phyloP scores from a whole-genome alignment of 106 monocot genomes.

The Allium fistulosum region DNA sequence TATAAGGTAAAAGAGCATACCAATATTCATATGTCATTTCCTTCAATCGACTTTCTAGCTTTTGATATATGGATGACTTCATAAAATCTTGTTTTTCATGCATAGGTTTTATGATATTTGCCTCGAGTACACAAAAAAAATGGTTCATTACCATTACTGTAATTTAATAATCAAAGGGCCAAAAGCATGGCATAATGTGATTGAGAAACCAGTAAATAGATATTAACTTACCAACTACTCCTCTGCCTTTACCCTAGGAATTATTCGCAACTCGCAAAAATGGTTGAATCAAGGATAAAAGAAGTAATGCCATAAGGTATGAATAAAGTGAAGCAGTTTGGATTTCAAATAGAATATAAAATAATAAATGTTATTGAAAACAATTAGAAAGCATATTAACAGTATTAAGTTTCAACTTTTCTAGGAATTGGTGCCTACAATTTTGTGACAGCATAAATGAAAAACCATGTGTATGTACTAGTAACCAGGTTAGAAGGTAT shows the following conservation, averaged over 20 bases:
- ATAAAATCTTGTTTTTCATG: slow-evolving; percentile 91
- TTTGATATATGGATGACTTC: slow-evolving; percentile 51
- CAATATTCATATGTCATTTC: slow-evolving; percentile 77
- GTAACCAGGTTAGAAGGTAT: too few relatives aligned
- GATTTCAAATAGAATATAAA: not conserved
- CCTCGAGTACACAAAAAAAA: slow-evolving; percentile 55
- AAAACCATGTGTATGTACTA: too few relatives aligned
- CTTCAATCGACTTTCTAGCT: slow-evolving; percentile 60
- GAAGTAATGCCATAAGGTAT: not conserved
- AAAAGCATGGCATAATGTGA: not conserved
- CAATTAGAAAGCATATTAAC: too few relatives aligned
- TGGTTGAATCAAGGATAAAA: slow-evolving; percentile 24
- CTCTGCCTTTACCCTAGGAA: slow-evolving; percentile 34
- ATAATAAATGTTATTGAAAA: not conserved
- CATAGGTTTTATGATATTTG: slow-evolving; percentile 68
- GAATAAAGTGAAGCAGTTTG: not conserved
- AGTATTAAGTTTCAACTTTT: too few relatives aligned
- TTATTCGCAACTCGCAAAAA: slow-evolving; percentile 39
- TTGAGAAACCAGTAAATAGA: not conserved
- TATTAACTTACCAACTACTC: slow-evolving; percentile 61
- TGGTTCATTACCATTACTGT: not conserved
- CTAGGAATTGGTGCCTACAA: too few relatives aligned
- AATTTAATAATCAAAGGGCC: not conserved
- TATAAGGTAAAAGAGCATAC: slow-evolving; percentile 19
- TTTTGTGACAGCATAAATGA: too few relatives aligned